phyloP scores from a whole-genome alignment of 306 rosid genomes.

The Mimosa bimucronata region DNA sequence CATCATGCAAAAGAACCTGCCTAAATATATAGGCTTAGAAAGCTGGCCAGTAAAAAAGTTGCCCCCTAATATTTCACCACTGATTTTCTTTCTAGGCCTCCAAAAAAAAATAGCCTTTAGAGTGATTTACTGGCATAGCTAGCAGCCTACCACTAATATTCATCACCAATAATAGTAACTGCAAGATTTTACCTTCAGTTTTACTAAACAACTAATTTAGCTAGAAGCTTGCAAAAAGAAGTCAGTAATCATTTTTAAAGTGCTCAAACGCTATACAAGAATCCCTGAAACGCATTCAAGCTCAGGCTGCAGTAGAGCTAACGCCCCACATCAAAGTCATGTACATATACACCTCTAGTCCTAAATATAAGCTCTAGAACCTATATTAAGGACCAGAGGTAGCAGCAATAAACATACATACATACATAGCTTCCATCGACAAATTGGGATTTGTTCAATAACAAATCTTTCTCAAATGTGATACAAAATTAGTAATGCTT shows the following conservation, averaged over 20 bases:
- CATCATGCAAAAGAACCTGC: not conserved
- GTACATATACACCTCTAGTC: too few relatives aligned
- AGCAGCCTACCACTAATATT: not conserved
- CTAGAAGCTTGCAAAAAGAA: not conserved
- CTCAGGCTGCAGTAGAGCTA: not conserved
- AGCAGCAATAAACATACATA: not conserved
- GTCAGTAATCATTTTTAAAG: not conserved
- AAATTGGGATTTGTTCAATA: not conserved
- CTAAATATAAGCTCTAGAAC: too few relatives aligned
- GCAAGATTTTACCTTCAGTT: not conserved
- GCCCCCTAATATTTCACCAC: not conserved
- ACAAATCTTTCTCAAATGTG: constrained; percentile 21
- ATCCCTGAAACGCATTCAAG: not conserved
- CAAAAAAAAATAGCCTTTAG: not conserved
- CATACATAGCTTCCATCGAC: not conserved
- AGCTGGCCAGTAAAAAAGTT: not conserved
- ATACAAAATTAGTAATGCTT: constrained; percentile 26
- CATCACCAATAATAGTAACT: not conserved
- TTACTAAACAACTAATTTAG: not conserved
- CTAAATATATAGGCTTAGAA: not conserved
- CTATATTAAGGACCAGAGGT: too few relatives aligned
- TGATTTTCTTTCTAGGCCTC: not conserved
- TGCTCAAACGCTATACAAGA: not conserved
- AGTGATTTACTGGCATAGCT: not conserved
- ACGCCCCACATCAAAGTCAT: not conserved